Percentiles rank a stretch among this genome's conserved stretches.
These are phyloP conservation scores for Fraxinus paxiana DNA, from an alignment of 305 asterid genomes.

Conservation along the genomic window DNA sequence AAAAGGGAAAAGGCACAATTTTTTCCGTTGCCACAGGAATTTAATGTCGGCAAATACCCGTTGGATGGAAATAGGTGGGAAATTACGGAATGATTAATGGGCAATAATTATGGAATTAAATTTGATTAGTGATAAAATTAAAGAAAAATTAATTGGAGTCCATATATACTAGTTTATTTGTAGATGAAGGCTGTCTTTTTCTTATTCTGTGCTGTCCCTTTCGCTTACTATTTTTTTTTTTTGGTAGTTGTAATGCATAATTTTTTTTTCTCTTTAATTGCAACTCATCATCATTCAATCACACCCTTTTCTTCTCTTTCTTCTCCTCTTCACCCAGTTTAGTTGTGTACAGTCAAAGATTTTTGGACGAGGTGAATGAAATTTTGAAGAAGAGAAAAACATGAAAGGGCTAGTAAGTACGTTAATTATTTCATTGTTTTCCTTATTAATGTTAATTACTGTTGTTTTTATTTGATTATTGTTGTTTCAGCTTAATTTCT, in stretches of 20 bases:
- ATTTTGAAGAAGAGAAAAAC: slow-evolving; percentile 50
- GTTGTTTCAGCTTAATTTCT: slow-evolving; percentile 1
- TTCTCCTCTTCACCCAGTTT: slow-evolving; percentile 26
- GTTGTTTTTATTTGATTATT: slow-evolving; percentile 8
- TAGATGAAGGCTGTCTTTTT: slow-evolving; percentile 40
- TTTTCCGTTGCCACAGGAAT: slow-evolving; percentile 13
- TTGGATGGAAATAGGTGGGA: slow-evolving; percentile 17
- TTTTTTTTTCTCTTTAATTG: slow-evolving; percentile 43
- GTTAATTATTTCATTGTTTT: slow-evolving; percentile 39
- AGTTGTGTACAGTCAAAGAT: slow-evolving; percentile 42
- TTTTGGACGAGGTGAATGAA: slow-evolving; percentile 42
- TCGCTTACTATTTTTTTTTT: slow-evolving; percentile 30
- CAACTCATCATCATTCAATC: slow-evolving; percentile 61
- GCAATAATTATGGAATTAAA: slow-evolving; percentile 28
- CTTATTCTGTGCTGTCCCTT: slow-evolving; percentile 41
- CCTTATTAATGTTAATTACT: slow-evolving; percentile 13
- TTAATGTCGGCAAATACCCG: slow-evolving; percentile 50
- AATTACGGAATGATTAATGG: slow-evolving; percentile 43
- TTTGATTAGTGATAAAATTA: background rate
- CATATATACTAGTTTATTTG: slow-evolving; percentile 12
- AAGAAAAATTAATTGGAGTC: background rate
- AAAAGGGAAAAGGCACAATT: background rate
- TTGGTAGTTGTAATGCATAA: background rate
- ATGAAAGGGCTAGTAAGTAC: slow-evolving; percentile 99
- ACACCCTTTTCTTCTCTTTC: slow-evolving; percentile 25